phyloP scores from a whole-genome alignment of 2,329 filamentous ascomycete genomes.

The Blastomyces silverae region DNA sequence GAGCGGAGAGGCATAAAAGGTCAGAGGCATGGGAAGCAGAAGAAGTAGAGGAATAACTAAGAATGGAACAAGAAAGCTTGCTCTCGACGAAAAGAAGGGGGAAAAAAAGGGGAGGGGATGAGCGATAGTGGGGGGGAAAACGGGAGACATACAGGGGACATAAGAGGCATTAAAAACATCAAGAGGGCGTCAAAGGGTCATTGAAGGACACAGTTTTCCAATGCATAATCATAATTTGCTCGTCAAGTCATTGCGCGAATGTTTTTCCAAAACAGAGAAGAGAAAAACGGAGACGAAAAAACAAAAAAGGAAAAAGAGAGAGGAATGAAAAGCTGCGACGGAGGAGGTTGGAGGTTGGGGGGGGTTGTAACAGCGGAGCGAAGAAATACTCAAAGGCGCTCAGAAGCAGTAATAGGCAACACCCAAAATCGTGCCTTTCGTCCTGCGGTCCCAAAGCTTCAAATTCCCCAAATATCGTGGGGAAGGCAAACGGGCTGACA shows the following conservation, averaged over 20 bases:
- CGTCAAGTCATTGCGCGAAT: constrained; percentile 6
- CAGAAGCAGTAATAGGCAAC: background rate
- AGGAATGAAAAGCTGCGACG: constrained; percentile 11
- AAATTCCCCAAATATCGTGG: background rate
- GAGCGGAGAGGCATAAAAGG: background rate
- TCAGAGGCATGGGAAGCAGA: background rate
- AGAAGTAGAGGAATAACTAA: background rate
- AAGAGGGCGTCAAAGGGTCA: background rate
- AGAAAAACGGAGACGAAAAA: background rate
- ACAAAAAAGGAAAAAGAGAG: background rate
- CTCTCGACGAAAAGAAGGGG: background rate
- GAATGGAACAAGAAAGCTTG: too few relatives aligned
- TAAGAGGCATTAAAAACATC: background rate
- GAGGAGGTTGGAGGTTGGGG: background rate
- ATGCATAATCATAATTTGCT: constrained; percentile 1
- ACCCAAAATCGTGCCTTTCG: background rate
- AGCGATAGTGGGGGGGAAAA: background rate
- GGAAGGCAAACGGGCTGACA: background rate
- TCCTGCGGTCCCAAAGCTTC: background rate
- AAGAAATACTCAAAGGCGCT: background rate
- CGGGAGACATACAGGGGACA: background rate
- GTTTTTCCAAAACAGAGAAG: background rate
- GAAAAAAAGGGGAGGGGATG: background rate
- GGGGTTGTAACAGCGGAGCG: too few relatives aligned
- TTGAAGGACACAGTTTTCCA: background rate